Conservation (phyloP, 2,329 filamentous ascomycete genomes). For the Epichloe glyceriae region DNA sequence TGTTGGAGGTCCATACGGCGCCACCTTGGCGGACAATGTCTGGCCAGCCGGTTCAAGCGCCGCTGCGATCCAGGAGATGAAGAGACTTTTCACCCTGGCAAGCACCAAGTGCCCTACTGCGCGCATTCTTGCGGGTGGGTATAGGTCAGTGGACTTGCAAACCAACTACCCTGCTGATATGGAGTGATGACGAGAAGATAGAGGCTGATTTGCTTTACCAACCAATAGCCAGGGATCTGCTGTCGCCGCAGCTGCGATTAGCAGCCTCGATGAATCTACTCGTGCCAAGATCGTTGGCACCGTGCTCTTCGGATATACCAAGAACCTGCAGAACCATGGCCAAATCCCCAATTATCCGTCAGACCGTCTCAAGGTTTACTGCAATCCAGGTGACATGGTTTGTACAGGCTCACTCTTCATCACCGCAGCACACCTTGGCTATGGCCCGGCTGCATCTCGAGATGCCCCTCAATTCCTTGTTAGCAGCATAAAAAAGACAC, state of each 20-base stretch:
- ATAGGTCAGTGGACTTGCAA: slow-evolving; percentile 11
- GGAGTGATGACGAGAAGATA: too few species aligned
- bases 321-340: slow-evolving; percentile 28
- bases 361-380: slow-evolving; percentile 24
- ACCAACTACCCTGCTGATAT: not conserved
- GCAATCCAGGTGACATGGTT: slow-evolving; percentile 22
- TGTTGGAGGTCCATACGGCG: slow-evolving; percentile 27
- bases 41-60: slow-evolving; percentile 23
- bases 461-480: slow-evolving; percentile 14
- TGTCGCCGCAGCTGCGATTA: slow-evolving; percentile 27
- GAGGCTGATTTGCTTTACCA: not conserved
- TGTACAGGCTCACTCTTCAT: slow-evolving; percentile 25
- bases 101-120: slow-evolving; percentile 29
- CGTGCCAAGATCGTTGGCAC: slow-evolving; percentile 23
- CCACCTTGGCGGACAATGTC: slow-evolving; percentile 22
- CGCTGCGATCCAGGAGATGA: slow-evolving; percentile 27
- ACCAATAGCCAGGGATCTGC: slow-evolving; percentile 26
- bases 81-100: slow-evolving; percentile 26
- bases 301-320: slow-evolving; percentile 28
- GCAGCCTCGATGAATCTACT: slow-evolving; percentile 17
- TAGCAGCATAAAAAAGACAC: not conserved
- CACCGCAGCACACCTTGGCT: slow-evolving; percentile 20
- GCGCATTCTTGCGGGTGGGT: slow-evolving; percentile 28
- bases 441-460: slow-evolving; percentile 11
- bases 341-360: slow-evolving; percentile 24